A percentile compares a stretch with the other conserved stretches of the same genome.
Evolutionary conservation across 1,139 yeast species (phyloP).

Genomic region (Saccharomyces hybrid): DNA sequence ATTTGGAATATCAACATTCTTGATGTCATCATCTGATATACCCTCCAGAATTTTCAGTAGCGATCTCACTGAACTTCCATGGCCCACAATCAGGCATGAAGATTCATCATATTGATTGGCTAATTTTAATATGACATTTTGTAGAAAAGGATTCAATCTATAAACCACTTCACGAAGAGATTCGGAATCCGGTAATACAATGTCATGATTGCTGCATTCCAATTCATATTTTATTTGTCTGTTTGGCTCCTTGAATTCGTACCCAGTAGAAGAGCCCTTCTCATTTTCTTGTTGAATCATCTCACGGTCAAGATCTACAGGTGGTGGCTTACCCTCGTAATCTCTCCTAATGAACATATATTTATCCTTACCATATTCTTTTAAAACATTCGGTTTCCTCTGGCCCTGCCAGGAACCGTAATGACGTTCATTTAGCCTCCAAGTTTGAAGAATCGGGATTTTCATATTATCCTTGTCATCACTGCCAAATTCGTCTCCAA

Average conservation of each 20-base stretch:
- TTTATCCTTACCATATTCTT: slow-evolving; percentile 49
- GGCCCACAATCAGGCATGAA: slow-evolving; percentile 59
- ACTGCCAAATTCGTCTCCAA: not conserved
- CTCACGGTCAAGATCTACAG: slow-evolving; percentile 31
- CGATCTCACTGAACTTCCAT: slow-evolving; percentile 70
- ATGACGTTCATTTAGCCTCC: slow-evolving; percentile 76
- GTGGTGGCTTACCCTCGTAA: slow-evolving; percentile 63
- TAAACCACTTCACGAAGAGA: slow-evolving; percentile 59
- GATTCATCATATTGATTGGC: slow-evolving; percentile 37
- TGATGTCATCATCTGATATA: slow-evolving; percentile 56
- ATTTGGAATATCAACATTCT: slow-evolving; percentile 64
- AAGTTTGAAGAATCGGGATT: slow-evolving; percentile 36
- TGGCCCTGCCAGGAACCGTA: slow-evolving; percentile 74
- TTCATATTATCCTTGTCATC: slow-evolving; percentile 4
- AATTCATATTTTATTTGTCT: slow-evolving; percentile 30
- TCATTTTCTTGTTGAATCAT: slow-evolving; percentile 30
- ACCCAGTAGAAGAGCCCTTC: slow-evolving; percentile 28
- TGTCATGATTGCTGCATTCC: slow-evolving; percentile 35
- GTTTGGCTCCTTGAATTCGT: slow-evolving; percentile 34
- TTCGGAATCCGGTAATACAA: slow-evolving; percentile 55
- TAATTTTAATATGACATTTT: slow-evolving; percentile 37
- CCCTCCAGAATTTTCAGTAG: slow-evolving; percentile 51
- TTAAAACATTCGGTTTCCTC: slow-evolving; percentile 46
- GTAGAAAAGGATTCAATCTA: slow-evolving; percentile 52
- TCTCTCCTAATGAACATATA: slow-evolving; percentile 65